Base-by-base conservation (phyloP, 768 basidiomycete genomes). In the Collybia sp. region DNA sequence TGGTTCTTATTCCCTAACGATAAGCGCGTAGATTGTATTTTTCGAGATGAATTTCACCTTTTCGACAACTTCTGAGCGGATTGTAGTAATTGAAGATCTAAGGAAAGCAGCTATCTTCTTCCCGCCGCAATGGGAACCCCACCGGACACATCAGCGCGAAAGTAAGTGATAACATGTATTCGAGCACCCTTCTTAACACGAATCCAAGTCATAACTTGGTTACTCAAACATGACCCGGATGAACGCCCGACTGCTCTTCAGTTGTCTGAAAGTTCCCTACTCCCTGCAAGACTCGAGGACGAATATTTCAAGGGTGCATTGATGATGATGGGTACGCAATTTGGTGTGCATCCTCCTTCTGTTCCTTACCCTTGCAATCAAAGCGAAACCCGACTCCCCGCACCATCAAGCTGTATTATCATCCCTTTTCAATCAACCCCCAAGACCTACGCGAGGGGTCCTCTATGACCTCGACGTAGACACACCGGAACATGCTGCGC, bases 1-100 rank as follows among this genome's bases (percentile, higher is more conserved):
- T 19, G 15, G 46, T 16, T 25, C 36, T 15, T 9, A n/a, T 33
- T 15, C 10, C 35, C 16, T 51, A 16, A 45, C 40, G 5, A 45
- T 36, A 3, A 46, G 37, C 19, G 33, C 48, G 16, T 50, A 93
- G 90, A 83, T 97, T 53, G 93, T 96, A 12, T 96, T 96, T 65
- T 96, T 97, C 57, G 94, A 97, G 68, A 95, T 96, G 93, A 93
- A 91, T 62, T 90, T 85, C 64, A 57, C 69, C 13, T 92, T 96
- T 65, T 69, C 77, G 10, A 96, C 93, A 0, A 83, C 80, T 1
- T 76, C 88, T 15, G 93, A 97, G 58, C 82, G 93, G 16, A 87
- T 88, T 33, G 81, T 77, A 1, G 91, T 93, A 16, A 74, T 97
- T 0, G 87, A 88, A 53, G 80, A 84, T 42, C 59, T 96, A 20